Percentiles rank a stretch among this genome's conserved stretches.
Conservation (phyloP, 805 yeast species). For the Starmerella asiatica region DNA sequence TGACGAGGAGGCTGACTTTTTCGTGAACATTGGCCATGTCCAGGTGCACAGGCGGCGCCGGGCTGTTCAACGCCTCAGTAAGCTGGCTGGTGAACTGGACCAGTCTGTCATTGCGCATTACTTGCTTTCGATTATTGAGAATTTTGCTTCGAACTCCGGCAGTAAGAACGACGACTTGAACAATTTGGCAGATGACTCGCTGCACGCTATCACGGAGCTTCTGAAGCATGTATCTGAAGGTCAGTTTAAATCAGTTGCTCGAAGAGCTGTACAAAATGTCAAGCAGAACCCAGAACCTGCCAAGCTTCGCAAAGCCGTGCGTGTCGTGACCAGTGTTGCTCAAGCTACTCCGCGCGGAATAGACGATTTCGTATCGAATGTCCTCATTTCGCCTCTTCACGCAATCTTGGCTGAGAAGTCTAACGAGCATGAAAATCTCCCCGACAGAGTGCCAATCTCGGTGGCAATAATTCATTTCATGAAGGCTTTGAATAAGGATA, state of each 20-base stretch:
- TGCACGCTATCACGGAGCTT: constrained; percentile 47
- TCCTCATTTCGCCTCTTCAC: constrained; percentile 48
- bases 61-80: constrained; percentile 51
- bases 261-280: constrained; percentile 46
- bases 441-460: constrained; percentile 62
- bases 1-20: constrained; percentile 76
- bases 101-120: constrained; percentile 58
- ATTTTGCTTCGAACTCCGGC: constrained; percentile 44
- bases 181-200: constrained; percentile 34
- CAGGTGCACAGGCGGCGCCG: constrained; percentile 77
- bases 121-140: constrained; percentile 73
- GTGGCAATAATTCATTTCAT: constrained; percentile 64
- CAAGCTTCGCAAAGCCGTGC: constrained; percentile 41
- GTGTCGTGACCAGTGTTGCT: constrained; percentile 29
- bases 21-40: constrained; percentile 62
- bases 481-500: constrained; percentile 45
- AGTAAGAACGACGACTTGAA: constrained; percentile 26
- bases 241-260: constrained; percentile 63
- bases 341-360: constrained; percentile 12
- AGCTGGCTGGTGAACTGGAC: constrained; percentile 29
- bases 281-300: constrained; percentile 29
- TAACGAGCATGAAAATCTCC: constrained; percentile 68
- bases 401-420: constrained; percentile 35
- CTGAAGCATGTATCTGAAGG: constrained; percentile 53
- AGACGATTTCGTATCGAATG: constrained; percentile 36